Evolutionary conservation across 352 stramenopile genomes (phyloP).

Genomic region (Heterotrichella gracilis): DNA sequence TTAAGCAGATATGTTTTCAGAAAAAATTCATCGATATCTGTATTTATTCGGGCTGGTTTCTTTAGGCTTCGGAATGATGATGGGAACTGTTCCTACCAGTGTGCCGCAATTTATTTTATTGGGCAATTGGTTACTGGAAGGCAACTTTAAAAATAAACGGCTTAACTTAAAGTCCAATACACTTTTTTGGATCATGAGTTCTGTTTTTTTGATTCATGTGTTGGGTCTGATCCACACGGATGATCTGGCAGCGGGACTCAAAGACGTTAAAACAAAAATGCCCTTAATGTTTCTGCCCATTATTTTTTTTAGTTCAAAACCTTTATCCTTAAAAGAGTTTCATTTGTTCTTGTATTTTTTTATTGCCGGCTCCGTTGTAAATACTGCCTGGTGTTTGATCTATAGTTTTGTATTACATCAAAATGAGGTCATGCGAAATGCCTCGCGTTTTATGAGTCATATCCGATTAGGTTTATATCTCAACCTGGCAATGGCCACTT

Average conservation of each 20-base stretch:
- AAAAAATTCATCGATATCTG: not conserved
- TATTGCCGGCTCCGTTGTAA: not conserved
- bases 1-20: not conserved
- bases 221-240: not conserved
- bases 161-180: not conserved
- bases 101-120: not conserved
- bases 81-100: not conserved
- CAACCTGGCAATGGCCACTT: not conserved
- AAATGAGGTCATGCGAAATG: not conserved
- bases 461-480: not conserved
- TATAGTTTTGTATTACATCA: not conserved
- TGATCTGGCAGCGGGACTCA: not conserved
- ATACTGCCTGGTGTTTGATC: not conserved
- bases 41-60: not conserved
- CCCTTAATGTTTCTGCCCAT: not conserved
- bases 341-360: not conserved
- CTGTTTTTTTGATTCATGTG: not conserved
- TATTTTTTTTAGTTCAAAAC: not conserved
- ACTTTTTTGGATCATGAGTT: not conserved
- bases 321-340: not conserved
- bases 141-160: not conserved
- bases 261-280: not conserved
- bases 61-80: not conserved
- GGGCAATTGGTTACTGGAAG: not conserved
- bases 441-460: not conserved